A percentile compares a stretch with the other conserved stretches of the same genome.
Conservation (phyloP, 768 basidiomycete species). For the Clavaria fumosa region DNA sequence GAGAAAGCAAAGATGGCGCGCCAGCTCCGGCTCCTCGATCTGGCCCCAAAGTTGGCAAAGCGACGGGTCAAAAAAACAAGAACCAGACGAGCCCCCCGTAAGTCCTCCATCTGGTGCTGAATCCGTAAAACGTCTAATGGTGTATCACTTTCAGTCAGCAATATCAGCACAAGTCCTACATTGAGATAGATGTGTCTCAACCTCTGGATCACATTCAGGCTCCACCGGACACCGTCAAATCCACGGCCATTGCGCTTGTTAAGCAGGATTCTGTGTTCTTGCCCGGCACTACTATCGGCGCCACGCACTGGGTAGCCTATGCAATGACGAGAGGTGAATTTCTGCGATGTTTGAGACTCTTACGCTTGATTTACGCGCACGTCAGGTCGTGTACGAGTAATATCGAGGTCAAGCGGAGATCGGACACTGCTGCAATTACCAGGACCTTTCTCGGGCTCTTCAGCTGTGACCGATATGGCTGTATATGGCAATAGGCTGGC, state of each 20-base stretch:
- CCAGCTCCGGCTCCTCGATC: no score
- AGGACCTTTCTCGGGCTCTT: slow-evolving; percentile 38
- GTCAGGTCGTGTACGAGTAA: slow-evolving; percentile 69
- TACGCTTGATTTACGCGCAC: slow-evolving; percentile 3
- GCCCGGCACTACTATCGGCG: slow-evolving; percentile 78
- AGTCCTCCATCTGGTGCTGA: slow-evolving; percentile 8
- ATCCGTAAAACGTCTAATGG: no score
- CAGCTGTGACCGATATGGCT: slow-evolving; percentile 74
- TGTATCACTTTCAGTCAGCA: no score
- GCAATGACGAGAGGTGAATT: slow-evolving; percentile 69
- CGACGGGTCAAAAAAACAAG: slow-evolving; percentile 27
- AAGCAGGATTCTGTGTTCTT: slow-evolving; percentile 75
- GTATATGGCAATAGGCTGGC: slow-evolving; percentile 71
- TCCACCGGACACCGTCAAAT: slow-evolving; percentile 60
- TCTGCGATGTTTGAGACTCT: neutral
- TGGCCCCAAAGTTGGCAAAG: slow-evolving; percentile 22
- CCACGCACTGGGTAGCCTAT: slow-evolving; percentile 86
- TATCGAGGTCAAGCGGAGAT: slow-evolving; percentile 78
- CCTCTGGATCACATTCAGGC: slow-evolving; percentile 63
- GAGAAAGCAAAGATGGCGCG: slow-evolving; percentile 67
- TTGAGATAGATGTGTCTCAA: slow-evolving; percentile 64
- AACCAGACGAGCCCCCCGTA: slow-evolving; percentile 44
- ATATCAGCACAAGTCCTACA: slow-evolving; percentile 47
- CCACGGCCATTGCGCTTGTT: slow-evolving; percentile 82
- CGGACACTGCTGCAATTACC: slow-evolving; percentile 73